Base-by-base conservation (phyloP, 2,329 filamentous ascomycete genomes). In the Sordariomycetes sp. region DNA sequence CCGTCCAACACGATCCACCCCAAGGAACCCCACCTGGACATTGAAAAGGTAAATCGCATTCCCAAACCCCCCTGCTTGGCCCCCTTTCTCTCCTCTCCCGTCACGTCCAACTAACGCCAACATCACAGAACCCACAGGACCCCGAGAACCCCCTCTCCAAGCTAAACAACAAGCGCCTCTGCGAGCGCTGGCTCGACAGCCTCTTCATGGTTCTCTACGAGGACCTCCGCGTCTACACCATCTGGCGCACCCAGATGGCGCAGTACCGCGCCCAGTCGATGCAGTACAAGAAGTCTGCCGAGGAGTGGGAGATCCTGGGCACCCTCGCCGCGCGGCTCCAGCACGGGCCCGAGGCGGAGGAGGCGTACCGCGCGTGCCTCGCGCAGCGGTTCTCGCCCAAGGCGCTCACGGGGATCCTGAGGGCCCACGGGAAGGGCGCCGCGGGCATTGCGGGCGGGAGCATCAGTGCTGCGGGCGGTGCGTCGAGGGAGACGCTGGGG, bases 151-250 rank as follows among this genome's bases (percentile, higher is more conserved):
- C 88, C 62, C 87, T 95, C 63, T 91, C 90, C 7, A 89, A 92
- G 64, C 90, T 99, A 67, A 94, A 95, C 68, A 96, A 96, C 71
- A 99, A 99, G 74, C 86, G 94, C 1, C 81, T 99, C 1, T 99
- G 94, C 66, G 94, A 99, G 72, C 85, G 94, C 63, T 99, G 94
- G 94, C 80, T 99, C 2, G 94, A 99, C 71, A 97, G 95, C 65
- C 79, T 99, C 24, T 99, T 99, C 75, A 99, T 99, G 94, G 94
- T 97, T 0, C 79, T 99, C 2, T 99, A 99, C 69, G 94, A 99
- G 70, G 94, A 99, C 66, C 80, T 99, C 20, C 89, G 94, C 54
- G 92, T 99, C 52, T 99, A 99, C 76, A 99, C 94, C 13, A 99
- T 99, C 70, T 99, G 94, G 94, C 86, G 94, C 58, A 97, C 94